These are phyloP conservation scores for Verbascum thapsus DNA, from an alignment of 257 asterid genomes.

Conservation along the genomic window DNA sequence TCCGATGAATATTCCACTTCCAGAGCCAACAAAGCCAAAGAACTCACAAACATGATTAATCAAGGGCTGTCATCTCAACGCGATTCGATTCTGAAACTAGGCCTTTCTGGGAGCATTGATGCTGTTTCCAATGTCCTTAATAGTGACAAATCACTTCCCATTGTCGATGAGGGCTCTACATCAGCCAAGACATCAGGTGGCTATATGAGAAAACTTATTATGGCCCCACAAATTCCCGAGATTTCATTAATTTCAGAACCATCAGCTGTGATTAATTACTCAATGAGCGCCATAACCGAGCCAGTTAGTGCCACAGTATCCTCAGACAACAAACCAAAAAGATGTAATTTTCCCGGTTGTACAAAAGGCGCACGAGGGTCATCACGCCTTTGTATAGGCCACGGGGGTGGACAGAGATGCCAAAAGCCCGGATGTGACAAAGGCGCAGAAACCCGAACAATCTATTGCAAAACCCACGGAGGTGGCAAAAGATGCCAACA, in stretches of 20 bases:
- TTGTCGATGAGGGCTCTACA: conserved; percentile 82
- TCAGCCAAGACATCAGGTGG: conserved; percentile 90
- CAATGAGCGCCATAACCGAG: conserved; percentile 64
- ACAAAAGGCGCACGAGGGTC: conserved; percentile 86
- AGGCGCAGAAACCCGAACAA: conserved; percentile 93
- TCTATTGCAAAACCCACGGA: conserved; percentile 87
- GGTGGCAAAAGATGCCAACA: conserved; percentile 78
- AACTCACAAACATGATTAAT: conserved; percentile 27
- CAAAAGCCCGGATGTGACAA: conserved; percentile 78
- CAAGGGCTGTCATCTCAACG: conserved; percentile 44
- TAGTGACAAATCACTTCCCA: conserved; percentile 37
- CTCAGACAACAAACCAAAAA: conserved; percentile 50
- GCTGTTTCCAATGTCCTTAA: conserved; percentile 47
- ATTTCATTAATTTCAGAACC: conserved; percentile 43
- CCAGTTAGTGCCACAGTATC: conserved; percentile 51
- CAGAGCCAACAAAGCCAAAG: conserved; percentile 46
- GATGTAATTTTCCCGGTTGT: conserved; percentile 69
- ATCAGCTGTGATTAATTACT: conserved; percentile 56
- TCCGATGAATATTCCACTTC: conserved; percentile 44
- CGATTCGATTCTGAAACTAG: conserved; percentile 65
- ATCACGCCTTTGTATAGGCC: conserved; percentile 82
- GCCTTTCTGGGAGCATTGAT: conserved; percentile 59
- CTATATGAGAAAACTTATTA: conserved; percentile 63
- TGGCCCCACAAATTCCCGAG: conserved; percentile 55
- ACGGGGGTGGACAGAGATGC: conserved; percentile 94